Conservation (phyloP, 2,329 filamentous ascomycete genomes). For the Teratosphaeriaceae sp. region DNA sequence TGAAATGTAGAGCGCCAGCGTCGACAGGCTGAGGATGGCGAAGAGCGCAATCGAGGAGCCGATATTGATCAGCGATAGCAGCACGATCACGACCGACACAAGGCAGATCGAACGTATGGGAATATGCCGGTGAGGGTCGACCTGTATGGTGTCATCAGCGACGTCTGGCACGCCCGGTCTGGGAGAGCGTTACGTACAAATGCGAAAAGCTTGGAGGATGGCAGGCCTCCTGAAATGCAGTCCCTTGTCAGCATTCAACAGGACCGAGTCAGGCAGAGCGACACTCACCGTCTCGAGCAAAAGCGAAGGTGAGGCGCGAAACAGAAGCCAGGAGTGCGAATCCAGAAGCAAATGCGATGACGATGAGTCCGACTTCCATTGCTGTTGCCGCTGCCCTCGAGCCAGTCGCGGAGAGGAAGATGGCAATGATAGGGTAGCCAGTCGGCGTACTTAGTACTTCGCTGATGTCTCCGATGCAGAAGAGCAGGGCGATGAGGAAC, state of each 20-base stretch:
- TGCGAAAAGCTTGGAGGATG: constrained; percentile 3
- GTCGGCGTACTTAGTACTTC: constrained; percentile 12
- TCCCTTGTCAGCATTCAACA: neutral
- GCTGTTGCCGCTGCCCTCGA: constrained; percentile 5
- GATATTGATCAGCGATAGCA: constrained; percentile 19
- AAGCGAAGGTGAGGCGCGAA: constrained; percentile 33
- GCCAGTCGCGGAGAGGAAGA: constrained; percentile 23
- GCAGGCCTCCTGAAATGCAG: constrained; percentile 6
- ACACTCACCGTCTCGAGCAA: constrained; percentile 30
- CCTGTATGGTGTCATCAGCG: constrained; percentile 8
- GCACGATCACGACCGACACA: constrained; percentile 9
- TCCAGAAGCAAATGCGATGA: constrained; percentile 1
- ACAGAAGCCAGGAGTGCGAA: constrained; percentile 27
- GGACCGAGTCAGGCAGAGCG: neutral
- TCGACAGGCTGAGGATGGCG: constrained; percentile 21
- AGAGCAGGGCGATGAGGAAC: constrained; percentile 34
- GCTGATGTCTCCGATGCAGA: constrained; percentile 34
- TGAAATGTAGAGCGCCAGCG: constrained; percentile 28
- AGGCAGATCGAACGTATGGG: constrained; percentile 12
- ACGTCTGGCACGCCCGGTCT: neutral
- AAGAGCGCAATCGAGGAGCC: constrained; percentile 12
- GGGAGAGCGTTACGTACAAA: neutral
- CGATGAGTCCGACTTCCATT: constrained; percentile 1
- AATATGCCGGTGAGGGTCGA: neutral
- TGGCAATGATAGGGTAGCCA: constrained; percentile 27